Base-by-base conservation (phyloP, 768 basidiomycete species). In the Tephrocybe sp. region DNA sequence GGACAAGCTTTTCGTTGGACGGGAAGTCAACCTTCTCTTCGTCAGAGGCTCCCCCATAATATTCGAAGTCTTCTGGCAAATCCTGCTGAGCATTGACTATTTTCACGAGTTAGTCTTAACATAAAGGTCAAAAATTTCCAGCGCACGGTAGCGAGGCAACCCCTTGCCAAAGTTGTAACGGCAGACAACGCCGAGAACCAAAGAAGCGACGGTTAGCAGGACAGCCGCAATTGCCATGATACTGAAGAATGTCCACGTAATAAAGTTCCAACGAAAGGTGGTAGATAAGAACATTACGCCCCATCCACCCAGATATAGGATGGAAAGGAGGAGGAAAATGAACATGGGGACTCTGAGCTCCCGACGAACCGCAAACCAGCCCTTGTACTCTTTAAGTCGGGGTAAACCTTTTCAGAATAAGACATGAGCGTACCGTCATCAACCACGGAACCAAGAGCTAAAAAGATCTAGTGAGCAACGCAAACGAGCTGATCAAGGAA, bases 121-220 rank as follows among this genome's bases (percentile, higher is more conserved):
- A 16, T 23, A 52, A 19, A 33, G 7, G 39, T 42, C 8, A n/a
- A 10, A 22, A 45, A 45, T 26, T 16, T 16, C 38, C 16, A 13
- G 70, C 87, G 69, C 55, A 90, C 88, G 69, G 64, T 85, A 84
- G 17, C 76, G 77, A 50, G 75, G 67, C 51, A 92, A 70, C 19
- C 89, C 89, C 65, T 86, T 88, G 51, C 84, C 86, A 59, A 91
- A 91, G 70, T 91, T 90, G 60, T 80, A 63, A 32, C 83, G 77
- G 63, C 88, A 90, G 54, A 84, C 56, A 32, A 89, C 58, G 2
- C 86, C 89, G 41, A 91, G 62, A 48, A 83, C 56, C 57, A 88
- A 73, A 0, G 82, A 74, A 20, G 73, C 43, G 13, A 83, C 51
- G 1, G 80, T 78, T 40, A 92, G 72, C 46, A 77, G 59, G 11